phyloP scores from a whole-genome alignment of 23 red algal species.

The Gracilaria gracilis region DNA sequence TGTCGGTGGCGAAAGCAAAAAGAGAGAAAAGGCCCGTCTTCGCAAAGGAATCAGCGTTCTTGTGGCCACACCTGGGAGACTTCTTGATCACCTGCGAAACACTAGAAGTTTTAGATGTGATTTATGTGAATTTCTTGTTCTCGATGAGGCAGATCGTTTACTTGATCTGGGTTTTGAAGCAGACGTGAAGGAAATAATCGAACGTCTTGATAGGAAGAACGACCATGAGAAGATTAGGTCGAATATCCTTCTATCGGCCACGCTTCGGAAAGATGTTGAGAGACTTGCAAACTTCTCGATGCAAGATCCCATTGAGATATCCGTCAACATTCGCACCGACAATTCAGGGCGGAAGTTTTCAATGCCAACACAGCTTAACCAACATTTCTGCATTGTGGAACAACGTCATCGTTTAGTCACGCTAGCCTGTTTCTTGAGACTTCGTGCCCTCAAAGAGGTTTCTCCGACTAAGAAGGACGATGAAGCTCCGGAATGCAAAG shows the following conservation, averaged over 20 bases:
- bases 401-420: conserved; percentile 79
- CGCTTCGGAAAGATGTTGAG: conserved; percentile 67
- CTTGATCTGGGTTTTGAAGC: conserved; percentile 93
- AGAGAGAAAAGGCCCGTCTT: conserved; percentile 89
- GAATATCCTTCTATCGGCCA: conserved; percentile 83
- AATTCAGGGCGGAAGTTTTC: conserved; percentile 33
- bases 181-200: conserved; percentile 74
- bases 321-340: conserved; percentile 20
- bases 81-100: conserved; percentile 92
- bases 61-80: conserved; percentile 90
- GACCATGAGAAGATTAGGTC: conserved; percentile 33
- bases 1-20: conserved; percentile 84
- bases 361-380: conserved; percentile 68
- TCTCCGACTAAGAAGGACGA: neutral
- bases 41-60: conserved; percentile 89
- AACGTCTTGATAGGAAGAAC: conserved; percentile 45
- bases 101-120: conserved; percentile 76
- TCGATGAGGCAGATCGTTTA: conserved; percentile 97
- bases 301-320: conserved; percentile 68
- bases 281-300: conserved; percentile 74
- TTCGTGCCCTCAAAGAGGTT: conserved; percentile 62
- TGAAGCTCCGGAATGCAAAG: conserved; percentile 46
- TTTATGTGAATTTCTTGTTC: conserved; percentile 78
- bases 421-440: conserved; percentile 68
- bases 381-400: conserved; percentile 89